Conservation (phyloP, 1,139 yeast genomes). For the Ashbya aceris region DNA sequence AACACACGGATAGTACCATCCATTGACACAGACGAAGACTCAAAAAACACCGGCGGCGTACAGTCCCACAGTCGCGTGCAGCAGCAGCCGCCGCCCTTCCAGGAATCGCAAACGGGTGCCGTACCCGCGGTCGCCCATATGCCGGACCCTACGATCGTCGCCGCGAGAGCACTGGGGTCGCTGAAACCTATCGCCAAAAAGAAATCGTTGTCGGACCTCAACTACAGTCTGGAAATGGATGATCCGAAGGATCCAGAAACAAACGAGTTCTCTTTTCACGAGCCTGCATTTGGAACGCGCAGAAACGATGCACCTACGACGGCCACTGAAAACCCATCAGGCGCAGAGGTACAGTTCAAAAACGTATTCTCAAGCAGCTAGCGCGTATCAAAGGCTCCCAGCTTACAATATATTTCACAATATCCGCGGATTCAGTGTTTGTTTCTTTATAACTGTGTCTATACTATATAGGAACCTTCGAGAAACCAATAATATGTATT, state of each 20-base stretch:
- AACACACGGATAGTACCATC: conserved; percentile 18
- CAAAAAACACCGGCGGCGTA: not conserved
- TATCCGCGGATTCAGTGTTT: not conserved
- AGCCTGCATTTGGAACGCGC: conserved; percentile 6
- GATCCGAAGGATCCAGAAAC: conserved; percentile 5
- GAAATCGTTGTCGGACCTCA: conserved; percentile 5
- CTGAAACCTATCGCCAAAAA: conserved; percentile 7
- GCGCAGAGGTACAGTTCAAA: conserved; percentile 14
- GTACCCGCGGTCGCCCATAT: conserved; percentile 5
- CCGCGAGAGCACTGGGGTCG: conserved; percentile 8
- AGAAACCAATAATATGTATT: conserved; percentile 1
- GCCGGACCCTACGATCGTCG: conserved; percentile 8
- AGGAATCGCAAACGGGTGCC: conserved; percentile 2
- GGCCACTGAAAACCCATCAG: conserved; percentile 2
- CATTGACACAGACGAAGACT: conserved; percentile 5
- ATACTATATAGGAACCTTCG: conserved; percentile 5
- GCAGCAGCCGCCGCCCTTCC: conserved; percentile 1
- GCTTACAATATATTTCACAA: not conserved
- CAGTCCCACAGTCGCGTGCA: not conserved
- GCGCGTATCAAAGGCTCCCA: not conserved
- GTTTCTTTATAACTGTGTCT: conserved; percentile 1
- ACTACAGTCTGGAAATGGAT: conserved; percentile 2
- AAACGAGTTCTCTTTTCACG: conserved; percentile 12
- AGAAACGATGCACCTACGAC: conserved; percentile 1
- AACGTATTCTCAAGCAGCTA: conserved; percentile 7